Percentiles rank a stretch among this genome's conserved stretches.
Conservation (phyloP, 257 asterid species). For the Petunia axillaris region DNA sequence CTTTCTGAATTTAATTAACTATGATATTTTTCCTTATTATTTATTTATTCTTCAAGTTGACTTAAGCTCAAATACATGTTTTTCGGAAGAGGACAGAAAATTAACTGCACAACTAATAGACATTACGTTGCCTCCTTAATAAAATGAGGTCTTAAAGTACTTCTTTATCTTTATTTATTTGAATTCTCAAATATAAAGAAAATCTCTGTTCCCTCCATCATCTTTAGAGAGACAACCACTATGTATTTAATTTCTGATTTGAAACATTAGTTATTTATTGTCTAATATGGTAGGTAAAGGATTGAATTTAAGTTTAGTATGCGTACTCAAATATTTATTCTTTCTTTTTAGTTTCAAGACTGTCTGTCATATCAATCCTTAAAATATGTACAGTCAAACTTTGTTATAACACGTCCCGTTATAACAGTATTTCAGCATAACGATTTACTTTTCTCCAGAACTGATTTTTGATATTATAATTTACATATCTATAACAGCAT, state of each 20-base stretch:
- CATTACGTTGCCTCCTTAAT: not conserved
- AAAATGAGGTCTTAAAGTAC: not conserved
- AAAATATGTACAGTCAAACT: not conserved
- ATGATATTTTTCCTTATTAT: not conserved
- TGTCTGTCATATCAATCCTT: not conserved
- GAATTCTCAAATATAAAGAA: not conserved
- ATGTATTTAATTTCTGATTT: not conserved
- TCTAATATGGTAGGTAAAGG: conserved; percentile 19
- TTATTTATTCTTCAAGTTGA: not conserved
- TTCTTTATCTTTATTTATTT: not conserved
- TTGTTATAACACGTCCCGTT: too few relatives aligned
- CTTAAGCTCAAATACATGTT: not conserved
- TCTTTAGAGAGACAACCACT: not conserved
- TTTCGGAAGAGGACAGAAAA: not conserved
- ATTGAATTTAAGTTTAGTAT: not conserved
- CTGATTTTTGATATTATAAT: too few relatives aligned
- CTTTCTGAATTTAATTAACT: not conserved
- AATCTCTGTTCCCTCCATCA: not conserved
- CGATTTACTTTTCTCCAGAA: too few relatives aligned
- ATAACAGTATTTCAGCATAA: too few relatives aligned
- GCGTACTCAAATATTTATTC: not conserved
- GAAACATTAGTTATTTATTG: not conserved
- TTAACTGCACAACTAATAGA: not conserved
- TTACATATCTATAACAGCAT: too few relatives aligned
- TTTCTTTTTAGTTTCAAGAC: not conserved